phyloP scores from a whole-genome alignment of 257 asterid species.

The Linaria vulgaris region DNA sequence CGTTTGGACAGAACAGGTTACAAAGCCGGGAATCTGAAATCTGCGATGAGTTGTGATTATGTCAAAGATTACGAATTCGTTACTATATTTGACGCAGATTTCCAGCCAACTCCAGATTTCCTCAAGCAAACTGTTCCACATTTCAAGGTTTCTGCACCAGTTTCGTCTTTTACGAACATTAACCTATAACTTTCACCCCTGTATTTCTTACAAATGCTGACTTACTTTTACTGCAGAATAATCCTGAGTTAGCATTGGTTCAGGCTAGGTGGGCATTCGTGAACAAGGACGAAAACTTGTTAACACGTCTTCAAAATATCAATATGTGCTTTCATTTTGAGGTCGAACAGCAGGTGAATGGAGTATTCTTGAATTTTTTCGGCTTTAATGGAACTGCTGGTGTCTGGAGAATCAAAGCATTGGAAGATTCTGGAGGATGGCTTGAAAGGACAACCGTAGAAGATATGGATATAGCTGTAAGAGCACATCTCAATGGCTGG shows the following conservation, averaged over 20 bases:
- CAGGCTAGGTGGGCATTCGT: constrained; percentile 74
- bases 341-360: constrained; percentile 79
- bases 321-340: constrained; percentile 71
- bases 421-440: constrained; percentile 82
- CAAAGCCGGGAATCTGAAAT: constrained; percentile 75
- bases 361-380: constrained; percentile 69
- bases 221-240: constrained; percentile 44
- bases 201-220: not conserved
- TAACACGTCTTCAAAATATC: constrained; percentile 69
- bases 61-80: constrained; percentile 65
- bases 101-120: constrained; percentile 65
- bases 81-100: constrained; percentile 75
- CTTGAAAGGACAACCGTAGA: constrained; percentile 73
- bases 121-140: constrained; percentile 68
- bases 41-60: constrained; percentile 71
- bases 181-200: not conserved
- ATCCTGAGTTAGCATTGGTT: constrained; percentile 62
- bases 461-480: constrained; percentile 73
- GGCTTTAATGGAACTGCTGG: constrained; percentile 81
- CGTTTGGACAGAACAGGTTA: constrained; percentile 63
- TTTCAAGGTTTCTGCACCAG: constrained; percentile 43
- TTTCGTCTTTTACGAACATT: not conserved
- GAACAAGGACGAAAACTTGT: constrained; percentile 67
- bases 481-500: constrained; percentile 76
- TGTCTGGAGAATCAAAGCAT: constrained; percentile 68